These are phyloP conservation scores for Creolimax fragrantissima DNA, from an alignment of 78 protist genomes.

Conservation along the genomic window DNA sequence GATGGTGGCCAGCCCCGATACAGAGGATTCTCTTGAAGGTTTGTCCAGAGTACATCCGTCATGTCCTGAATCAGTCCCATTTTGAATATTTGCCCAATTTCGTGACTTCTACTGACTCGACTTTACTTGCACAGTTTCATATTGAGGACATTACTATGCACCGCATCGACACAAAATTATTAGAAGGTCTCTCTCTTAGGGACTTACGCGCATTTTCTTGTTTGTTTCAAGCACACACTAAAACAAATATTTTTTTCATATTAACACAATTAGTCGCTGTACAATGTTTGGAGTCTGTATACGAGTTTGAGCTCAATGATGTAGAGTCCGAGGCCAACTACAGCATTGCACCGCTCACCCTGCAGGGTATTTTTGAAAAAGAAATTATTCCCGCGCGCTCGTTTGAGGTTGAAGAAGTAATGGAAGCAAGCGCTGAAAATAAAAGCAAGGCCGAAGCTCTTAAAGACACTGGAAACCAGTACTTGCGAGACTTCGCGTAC, in stretches of 20 bases:
- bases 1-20: not conserved
- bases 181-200: too few relatives aligned
- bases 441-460: not conserved
- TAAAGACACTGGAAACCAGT: not conserved
- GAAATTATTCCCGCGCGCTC: not conserved
- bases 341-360: not conserved
- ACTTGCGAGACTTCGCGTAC: not conserved
- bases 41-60: not conserved
- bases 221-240: too few relatives aligned
- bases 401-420: not conserved
- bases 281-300: not conserved
- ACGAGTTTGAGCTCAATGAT: not conserved
- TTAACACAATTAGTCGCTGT: not conserved
- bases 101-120: too few relatives aligned
- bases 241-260: too few relatives aligned
- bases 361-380: not conserved
- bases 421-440: not conserved
- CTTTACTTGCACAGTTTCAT: too few relatives aligned
- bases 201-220: too few relatives aligned
- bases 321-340: constrained; percentile 4
- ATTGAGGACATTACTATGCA: too few relatives aligned
- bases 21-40: not conserved
- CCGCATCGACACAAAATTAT: too few relatives aligned
- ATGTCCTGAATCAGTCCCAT: not conserved
- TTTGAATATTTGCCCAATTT: too few relatives aligned